A percentile compares a stretch with the other conserved stretches of the same genome.
phyloP scores from a whole-genome alignment of 805 yeast species.

The Saturnispora besseyi region DNA sequence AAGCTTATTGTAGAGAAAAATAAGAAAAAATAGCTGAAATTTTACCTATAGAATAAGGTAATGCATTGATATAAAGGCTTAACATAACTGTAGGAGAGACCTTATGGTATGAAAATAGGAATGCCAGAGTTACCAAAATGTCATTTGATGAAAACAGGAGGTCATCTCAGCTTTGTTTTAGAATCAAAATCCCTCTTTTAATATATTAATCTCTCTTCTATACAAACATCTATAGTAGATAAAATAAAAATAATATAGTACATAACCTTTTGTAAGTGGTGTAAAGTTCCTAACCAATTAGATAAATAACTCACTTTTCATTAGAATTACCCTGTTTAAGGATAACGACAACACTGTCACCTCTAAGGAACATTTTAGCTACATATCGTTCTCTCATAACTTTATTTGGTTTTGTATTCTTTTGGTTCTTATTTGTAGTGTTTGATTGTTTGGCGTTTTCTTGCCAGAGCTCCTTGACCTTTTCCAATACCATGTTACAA shows the following conservation, averaged over 20 bases:
- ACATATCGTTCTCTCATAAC: conserved; percentile 61
- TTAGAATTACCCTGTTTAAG: conserved; percentile 25
- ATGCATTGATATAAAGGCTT: neutral
- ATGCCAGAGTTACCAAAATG: too few species aligned
- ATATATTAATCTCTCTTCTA: neutral
- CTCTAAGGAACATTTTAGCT: conserved; percentile 84
- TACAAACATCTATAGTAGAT: neutral
- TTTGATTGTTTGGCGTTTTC: conserved; percentile 13
- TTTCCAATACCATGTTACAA: conserved; percentile 85
- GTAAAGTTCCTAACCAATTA: neutral
- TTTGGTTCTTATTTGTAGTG: conserved; percentile 24
- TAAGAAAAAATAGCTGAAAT: neutral
- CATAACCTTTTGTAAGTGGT: neutral
- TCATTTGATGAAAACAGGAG: too few species aligned
- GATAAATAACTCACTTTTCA: neutral
- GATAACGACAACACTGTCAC: conserved; percentile 88
- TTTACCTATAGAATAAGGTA: neutral
- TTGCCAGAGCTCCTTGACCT: conserved; percentile 73
- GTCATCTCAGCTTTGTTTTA: too few species aligned
- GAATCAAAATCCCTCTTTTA: neutral
- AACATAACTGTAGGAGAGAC: too few species aligned
- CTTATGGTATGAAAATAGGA: too few species aligned
- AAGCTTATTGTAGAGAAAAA: neutral
- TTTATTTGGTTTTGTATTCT: conserved; percentile 13
- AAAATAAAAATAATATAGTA: neutral